phyloP scores from a whole-genome alignment of 768 basidiomycete species.

The Hemileccinum rubropunctum region DNA sequence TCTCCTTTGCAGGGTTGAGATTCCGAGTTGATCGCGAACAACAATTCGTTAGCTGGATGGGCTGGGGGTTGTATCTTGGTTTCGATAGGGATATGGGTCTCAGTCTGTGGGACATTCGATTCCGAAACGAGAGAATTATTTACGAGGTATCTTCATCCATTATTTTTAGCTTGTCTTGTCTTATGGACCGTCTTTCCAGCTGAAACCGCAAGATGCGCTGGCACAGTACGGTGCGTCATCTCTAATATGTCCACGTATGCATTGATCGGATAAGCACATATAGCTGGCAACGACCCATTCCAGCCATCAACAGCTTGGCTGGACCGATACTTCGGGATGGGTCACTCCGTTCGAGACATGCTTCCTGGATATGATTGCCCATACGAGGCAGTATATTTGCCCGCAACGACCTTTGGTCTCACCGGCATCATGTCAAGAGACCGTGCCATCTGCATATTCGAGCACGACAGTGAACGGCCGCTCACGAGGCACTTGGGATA shows the following conservation, averaged over 20 bases:
- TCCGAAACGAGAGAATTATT: conserved; percentile 56
- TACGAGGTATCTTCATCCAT: conserved; percentile 44
- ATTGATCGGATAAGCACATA: not conserved
- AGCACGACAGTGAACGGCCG: conserved; percentile 57
- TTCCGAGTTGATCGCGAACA: conserved; percentile 51
- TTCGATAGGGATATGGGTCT: conserved; percentile 69
- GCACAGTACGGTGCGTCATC: conserved; percentile 49
- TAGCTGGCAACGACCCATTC: conserved; percentile 60
- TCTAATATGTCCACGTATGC: not conserved
- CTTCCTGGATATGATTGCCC: conserved; percentile 71
- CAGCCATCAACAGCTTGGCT: conserved; percentile 62
- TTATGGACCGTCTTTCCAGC: conserved; percentile 28
- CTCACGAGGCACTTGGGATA: conserved; percentile 58
- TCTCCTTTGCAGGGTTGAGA: conserved; percentile 57
- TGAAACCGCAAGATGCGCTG: conserved; percentile 60
- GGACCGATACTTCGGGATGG: conserved; percentile 66
- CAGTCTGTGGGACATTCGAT: conserved; percentile 57
- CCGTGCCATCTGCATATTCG: conserved; percentile 65
- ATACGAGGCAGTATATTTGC: conserved; percentile 56
- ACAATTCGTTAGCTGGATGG: conserved; percentile 67
- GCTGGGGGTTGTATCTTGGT: conserved; percentile 58
- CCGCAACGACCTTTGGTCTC: conserved; percentile 50
- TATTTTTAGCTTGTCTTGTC: not conserved
- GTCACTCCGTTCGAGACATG: conserved; percentile 51
- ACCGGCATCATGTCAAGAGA: conserved; percentile 43